Conservation (phyloP, 1,139 yeast genomes). For the Geotrichum fermentans region DNA sequence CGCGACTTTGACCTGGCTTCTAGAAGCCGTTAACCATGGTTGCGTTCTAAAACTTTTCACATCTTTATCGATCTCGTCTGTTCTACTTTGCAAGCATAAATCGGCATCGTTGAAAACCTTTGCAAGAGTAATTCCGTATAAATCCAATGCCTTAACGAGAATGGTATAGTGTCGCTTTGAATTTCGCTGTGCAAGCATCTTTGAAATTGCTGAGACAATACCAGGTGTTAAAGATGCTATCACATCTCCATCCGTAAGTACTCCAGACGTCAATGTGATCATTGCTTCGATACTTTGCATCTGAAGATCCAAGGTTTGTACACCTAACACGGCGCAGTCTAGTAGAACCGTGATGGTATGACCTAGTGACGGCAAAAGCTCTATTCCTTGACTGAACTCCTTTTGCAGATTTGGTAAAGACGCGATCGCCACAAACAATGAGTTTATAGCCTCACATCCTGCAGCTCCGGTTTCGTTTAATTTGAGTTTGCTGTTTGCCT, state of each 20-base stretch:
- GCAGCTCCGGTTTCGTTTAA: conserved; percentile 42
- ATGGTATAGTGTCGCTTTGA: conserved; percentile 43
- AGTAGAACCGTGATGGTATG: conserved; percentile 46
- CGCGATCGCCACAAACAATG: conserved; percentile 38
- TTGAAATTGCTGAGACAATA: conserved; percentile 47
- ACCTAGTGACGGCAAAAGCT: conserved; percentile 44
- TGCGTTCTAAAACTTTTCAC: conserved; percentile 39
- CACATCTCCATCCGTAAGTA: conserved; percentile 44
- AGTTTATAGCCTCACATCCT: conserved; percentile 40
- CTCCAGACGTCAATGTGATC: conserved; percentile 33
- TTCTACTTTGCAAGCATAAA: conserved; percentile 23
- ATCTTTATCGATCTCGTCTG: conserved; percentile 2
- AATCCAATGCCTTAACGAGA: conserved; percentile 34
- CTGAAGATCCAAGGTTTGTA: conserved; percentile 27
- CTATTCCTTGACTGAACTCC: conserved; percentile 15
- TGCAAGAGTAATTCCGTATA: conserved; percentile 37
- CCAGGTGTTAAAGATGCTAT: conserved; percentile 55
- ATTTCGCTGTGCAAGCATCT: conserved; percentile 40
- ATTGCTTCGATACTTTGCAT: conserved; percentile 36
- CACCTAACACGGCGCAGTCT: conserved; percentile 35
- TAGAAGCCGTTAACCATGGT: conserved; percentile 62
- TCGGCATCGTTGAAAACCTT: conserved; percentile 44
- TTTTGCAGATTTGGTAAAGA: conserved; percentile 17
- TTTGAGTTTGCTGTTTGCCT: conserved; percentile 22
- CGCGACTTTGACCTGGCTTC: conserved; percentile 49